Base-by-base conservation (phyloP, 352 stramenopile species). In the Phytophthora agathidicida region DNA sequence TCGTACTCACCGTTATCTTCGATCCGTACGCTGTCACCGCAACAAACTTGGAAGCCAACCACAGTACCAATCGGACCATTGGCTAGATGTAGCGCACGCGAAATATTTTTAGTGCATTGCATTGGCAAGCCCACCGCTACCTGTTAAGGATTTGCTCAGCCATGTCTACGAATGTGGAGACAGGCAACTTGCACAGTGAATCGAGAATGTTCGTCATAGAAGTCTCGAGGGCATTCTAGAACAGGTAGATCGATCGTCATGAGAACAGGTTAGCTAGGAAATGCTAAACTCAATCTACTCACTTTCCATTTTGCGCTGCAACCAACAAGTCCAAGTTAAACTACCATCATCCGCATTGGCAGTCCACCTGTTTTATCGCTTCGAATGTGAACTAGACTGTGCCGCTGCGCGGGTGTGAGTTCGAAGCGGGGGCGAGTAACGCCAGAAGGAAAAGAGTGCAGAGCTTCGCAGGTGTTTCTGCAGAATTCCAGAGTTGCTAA, bases 91-190 rank as follows among this genome's bases (percentile, higher is more conserved):
- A 50, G 16, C n/a, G 17, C 9, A 2, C 22, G 13, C 23, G 39
- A 60, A 11, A 60, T n/a, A 24, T 59, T 59, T 27, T 59, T 49
- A 6, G 38, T 51, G 16, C 50, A 57, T 22, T 48, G 36, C 14
- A 57, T 20, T 0, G 28, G 28, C 9, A 38, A 26, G 5, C 39
- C 38, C 7, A 51, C 19, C 20, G 38, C 27, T 26, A 48, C n/a
- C n/a, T 35, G 20, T 35, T 11, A 3, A 48, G n/a, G 6, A 28
- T 7, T n/a, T n/a, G n/a, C n/a, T n/a, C n/a, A n/a, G n/a, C n/a
- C n/a, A n/a, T n/a, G n/a, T n/a, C n/a, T n/a, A n/a, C n/a, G n/a
- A n/a, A n/a, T n/a, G n/a, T n/a, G n/a, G n/a, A n/a, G n/a, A n/a
- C n/a, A n/a, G n/a, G n/a, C n/a, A n/a, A n/a, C n/a, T n/a, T n/a